Conservation (phyloP, 768 basidiomycete species). For the Agaricus bisporus region DNA sequence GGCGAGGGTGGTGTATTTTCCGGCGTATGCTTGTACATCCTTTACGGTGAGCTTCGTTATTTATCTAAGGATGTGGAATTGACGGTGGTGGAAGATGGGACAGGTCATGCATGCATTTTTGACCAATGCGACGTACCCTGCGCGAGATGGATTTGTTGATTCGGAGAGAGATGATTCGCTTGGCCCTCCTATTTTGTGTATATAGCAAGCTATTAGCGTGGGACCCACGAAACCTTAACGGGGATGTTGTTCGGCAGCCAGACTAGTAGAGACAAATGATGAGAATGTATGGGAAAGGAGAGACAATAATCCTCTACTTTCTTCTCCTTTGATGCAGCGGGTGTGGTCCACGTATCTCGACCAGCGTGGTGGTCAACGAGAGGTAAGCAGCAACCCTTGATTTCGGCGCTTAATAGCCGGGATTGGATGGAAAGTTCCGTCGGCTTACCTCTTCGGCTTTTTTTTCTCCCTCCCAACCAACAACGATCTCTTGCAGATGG, state of each 20-base stretch:
- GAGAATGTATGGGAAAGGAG: background rate
- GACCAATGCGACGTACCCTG: slow-evolving; percentile 8
- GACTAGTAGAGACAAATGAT: background rate
- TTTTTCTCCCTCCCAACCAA: slow-evolving; percentile 16
- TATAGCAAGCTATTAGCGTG: no score
- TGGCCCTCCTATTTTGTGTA: no score
- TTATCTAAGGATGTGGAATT: background rate
- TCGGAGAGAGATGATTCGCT: no score
- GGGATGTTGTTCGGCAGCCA: no score
- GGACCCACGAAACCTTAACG: no score
- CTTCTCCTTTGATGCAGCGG: slow-evolving; percentile 32
- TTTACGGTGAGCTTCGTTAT: background rate
- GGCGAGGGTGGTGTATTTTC: slow-evolving; percentile 23
- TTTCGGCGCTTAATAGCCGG: slow-evolving; percentile 5
- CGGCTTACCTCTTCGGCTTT: slow-evolving; percentile 10
- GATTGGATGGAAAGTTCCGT: slow-evolving; percentile 15
- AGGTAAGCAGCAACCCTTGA: background rate
- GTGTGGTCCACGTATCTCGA: slow-evolving; percentile 51
- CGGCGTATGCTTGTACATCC: slow-evolving; percentile 24
- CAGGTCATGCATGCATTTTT: slow-evolving; percentile 22
- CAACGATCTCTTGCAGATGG: slow-evolving; percentile 18
- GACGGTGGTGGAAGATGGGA: slow-evolving; percentile 14
- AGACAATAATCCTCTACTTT: no score
- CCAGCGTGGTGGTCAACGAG: slow-evolving; percentile 11
- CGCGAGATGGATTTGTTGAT: slow-evolving; percentile 18